Conservation (phyloP, 176 grass and related monocot genomes). For the Ananas comosus region DNA sequence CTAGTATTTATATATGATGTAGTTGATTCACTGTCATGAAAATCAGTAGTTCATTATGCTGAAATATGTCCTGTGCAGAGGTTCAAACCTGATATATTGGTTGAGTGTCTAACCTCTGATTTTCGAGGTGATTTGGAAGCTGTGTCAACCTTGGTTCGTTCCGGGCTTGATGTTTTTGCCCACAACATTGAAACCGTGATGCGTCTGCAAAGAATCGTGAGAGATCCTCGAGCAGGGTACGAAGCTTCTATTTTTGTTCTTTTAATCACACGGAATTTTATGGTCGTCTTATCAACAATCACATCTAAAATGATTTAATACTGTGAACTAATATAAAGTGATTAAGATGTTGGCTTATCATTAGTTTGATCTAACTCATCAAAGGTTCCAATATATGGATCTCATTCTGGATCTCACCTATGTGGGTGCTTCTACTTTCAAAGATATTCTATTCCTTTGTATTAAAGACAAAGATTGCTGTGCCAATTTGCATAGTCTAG, state of each 20-base stretch:
- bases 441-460: too few relatives aligned
- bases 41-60: neutral
- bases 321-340: too few relatives aligned
- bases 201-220: slow-evolving; percentile 72
- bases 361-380: too few relatives aligned
- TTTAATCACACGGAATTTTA: neutral
- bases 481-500: too few relatives aligned
- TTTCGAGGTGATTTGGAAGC: slow-evolving; percentile 76
- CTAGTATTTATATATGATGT: too few relatives aligned
- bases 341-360: too few relatives aligned
- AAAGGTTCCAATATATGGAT: too few relatives aligned
- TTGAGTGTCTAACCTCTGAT: slow-evolving; percentile 83
- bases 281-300: neutral
- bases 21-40: too few relatives aligned
- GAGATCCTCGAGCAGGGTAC: slow-evolving; percentile 90
- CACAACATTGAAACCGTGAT: slow-evolving; percentile 93
- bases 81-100: slow-evolving; percentile 69
- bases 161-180: slow-evolving; percentile 77
- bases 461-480: too few relatives aligned
- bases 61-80: slow-evolving; percentile 37
- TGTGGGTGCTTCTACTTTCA: too few relatives aligned
- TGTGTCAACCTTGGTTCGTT: slow-evolving; percentile 50
- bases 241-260: neutral
- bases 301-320: neutral
- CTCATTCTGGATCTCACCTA: too few relatives aligned